Percentiles rank a stretch among this genome's conserved stretches.
Evolutionary conservation across 2,329 filamentous ascomycete species (phyloP).

Genomic region (Westerdykella sp.): DNA sequence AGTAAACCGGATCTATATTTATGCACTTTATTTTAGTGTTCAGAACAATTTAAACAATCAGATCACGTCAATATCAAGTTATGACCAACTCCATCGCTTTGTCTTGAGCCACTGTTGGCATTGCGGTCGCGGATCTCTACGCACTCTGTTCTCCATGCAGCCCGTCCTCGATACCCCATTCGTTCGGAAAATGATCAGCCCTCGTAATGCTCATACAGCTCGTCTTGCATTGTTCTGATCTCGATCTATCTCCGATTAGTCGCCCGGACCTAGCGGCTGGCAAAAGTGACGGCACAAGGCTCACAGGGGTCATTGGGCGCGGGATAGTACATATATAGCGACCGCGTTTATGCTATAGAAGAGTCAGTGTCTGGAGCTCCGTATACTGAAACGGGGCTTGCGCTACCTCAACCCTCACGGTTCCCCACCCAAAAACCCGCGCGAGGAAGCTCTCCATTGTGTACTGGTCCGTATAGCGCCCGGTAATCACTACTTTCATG

Average conservation of each 20-base stretch:
- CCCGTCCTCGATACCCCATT: too few relatives aligned
- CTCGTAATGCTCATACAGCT: slow-evolving; percentile 6
- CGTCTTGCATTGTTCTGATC: background rate
- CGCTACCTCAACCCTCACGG: slow-evolving; percentile 5
- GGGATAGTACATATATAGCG: slow-evolving; percentile 9
- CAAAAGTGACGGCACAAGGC: background rate
- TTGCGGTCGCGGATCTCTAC: too few relatives aligned
- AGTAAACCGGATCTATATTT: background rate
- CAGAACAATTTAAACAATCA: too few relatives aligned
- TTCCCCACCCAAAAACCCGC: slow-evolving; percentile 4
- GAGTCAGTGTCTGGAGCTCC: background rate
- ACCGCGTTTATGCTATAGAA: slow-evolving; percentile 6
- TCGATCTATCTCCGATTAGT: background rate
- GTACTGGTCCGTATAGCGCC: slow-evolving; percentile 7
- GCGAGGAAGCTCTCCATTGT: slow-evolving; percentile 4
- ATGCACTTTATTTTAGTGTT: too few relatives aligned
- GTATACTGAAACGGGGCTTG: background rate
- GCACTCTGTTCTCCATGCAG: too few relatives aligned
- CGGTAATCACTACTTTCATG: slow-evolving; percentile 6
- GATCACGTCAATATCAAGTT: too few relatives aligned
- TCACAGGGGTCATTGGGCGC: slow-evolving; percentile 1
- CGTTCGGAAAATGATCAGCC: background rate
- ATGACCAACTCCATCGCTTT: too few relatives aligned
- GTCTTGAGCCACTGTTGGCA: too few relatives aligned
- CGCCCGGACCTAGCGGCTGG: too few relatives aligned